Base-by-base conservation (phyloP, 805 yeast species). In the Candida anglica region DNA sequence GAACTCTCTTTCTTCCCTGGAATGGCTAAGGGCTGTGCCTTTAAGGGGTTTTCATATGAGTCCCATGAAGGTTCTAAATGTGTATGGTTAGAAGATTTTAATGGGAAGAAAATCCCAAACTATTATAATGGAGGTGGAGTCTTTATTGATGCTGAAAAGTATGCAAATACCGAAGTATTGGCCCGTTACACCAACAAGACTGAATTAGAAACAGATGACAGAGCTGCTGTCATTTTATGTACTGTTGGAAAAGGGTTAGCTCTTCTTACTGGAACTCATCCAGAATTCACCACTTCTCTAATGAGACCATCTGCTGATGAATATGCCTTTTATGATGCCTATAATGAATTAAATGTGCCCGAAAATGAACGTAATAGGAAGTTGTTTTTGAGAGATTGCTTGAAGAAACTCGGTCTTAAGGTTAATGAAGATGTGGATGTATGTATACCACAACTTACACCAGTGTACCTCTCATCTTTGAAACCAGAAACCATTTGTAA, bases 101-200 rank as follows among this genome's bases (percentile, higher is more conserved):
- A n/a, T n/a, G n/a, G n/a, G n/a, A n/a, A n/a, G n/a, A n/a, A n/a
- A n/a, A 66, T 75, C 5, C 63, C 68, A 37, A 52, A 60, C 31
- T 91, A 87, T 54, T 84, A 78, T 55, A 89, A 93, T 46, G 99
- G 99, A 5, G 99, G 98, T 19, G 82, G 86, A 2, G 71, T 83
- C 9, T 91, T 93, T 60, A 79, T 81, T 9, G 82, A 86, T 52
- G 89, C 95, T 1, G 73, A 75, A 2, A 63, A 66, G 31, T 74
- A 63, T 46, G 57, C 64, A 4, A 71, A 75, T 30, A 87, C 84
- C 2, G 82, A 85, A 42, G 74, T 91, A 0, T 56, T 93, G 29
- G 96, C 96, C 0, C 56, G 70, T 3, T 93, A 85, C 50, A 50
- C 50, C 0, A 86, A 75, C 1, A 58, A 62, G 0, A 48, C 79